Base-by-base conservation (phyloP, 2,329 filamentous ascomycete species). In the Hypomyces rosellus region DNA sequence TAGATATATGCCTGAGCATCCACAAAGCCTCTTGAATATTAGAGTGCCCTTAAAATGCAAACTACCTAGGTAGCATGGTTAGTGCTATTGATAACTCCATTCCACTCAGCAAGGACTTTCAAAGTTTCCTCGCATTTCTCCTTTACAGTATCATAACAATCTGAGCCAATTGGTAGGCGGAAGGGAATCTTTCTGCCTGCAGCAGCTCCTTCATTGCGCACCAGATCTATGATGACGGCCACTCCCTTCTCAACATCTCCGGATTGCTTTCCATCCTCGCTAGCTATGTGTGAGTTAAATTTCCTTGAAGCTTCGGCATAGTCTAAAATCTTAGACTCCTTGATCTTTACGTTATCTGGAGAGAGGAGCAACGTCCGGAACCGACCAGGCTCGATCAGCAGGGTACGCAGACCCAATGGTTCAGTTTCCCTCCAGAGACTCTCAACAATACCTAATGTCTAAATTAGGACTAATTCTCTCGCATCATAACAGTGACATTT, bases 91-190 rank as follows among this genome's bases (percentile, higher is more conserved):
- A 53, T 55, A 5, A 61, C 48, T 25, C 57, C 41, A 15, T 45
- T 45, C 41, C 48, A 49, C 3, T 45, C 41, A 16, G 34, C 54
- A n/a, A 57, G 7, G 18, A 61, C 16, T 39, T 49, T 30, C 25
- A 57, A 40, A 46, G 57, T 57, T 51, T 63, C 57, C 16, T 59
- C 49, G 34, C 57, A 58, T 49, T 61, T 63, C 15, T 59, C 49
- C 50, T 50, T 58, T 8, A 58, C 51, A 4, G 49, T 45, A 6
- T 52, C 59, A 33, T 59, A 52, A 1, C 55, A 54, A 50, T 65
- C 63, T 14, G 55, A 54, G 5, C 63, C 62, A 4, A 65, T 45
- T 7, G 61, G 50, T 5, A 65, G 51, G 2, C 59, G 48, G 11
- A 61, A 49, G 7, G 59, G 53, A 46, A 58, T 54, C 2, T 46